Percentiles rank a stretch among this genome's conserved stretches.
phyloP scores from a whole-genome alignment of 2,329 filamentous ascomycete genomes.

The Pyricularia sp. region DNA sequence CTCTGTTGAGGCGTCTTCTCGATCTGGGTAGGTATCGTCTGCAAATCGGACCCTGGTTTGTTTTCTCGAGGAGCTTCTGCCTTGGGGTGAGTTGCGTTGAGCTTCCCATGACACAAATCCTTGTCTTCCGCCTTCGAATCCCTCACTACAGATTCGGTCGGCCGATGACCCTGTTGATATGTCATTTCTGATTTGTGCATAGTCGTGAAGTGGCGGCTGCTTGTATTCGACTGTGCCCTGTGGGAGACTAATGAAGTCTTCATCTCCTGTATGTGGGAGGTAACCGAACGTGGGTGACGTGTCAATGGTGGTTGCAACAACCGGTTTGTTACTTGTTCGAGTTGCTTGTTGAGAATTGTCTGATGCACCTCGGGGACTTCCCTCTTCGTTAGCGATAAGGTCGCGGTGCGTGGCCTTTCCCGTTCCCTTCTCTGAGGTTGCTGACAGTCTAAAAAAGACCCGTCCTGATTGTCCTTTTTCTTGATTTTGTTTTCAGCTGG shows the following conservation, averaged over 20 bases:
- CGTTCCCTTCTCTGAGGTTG: not conserved
- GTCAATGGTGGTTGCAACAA: not conserved
- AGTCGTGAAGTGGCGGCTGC: not conserved
- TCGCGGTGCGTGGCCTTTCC: not conserved
- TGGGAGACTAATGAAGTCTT: not conserved
- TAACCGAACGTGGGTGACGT: not conserved
- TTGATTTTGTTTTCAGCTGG: not conserved
- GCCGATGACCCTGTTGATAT: not conserved
- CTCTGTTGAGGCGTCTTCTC: not conserved
- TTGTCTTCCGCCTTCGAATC: not conserved
- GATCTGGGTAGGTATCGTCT: not conserved
- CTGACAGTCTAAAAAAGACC: not conserved
- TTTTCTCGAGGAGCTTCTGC: slow-evolving; percentile 4
- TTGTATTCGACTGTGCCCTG: not conserved
- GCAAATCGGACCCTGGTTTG: not conserved
- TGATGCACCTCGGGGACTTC: not conserved
- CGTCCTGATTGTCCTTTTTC: not conserved
- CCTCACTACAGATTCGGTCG: not conserved
- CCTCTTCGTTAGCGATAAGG: not conserved
- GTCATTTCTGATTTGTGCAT: not conserved
- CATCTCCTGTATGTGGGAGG: not conserved
- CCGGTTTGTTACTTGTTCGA: not conserved
- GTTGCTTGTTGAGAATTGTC: not conserved
- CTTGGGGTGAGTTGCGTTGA: not conserved
- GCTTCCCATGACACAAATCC: not conserved